phyloP scores from a whole-genome alignment of 352 stramenopile species.

The Pythium pyrilobum region DNA sequence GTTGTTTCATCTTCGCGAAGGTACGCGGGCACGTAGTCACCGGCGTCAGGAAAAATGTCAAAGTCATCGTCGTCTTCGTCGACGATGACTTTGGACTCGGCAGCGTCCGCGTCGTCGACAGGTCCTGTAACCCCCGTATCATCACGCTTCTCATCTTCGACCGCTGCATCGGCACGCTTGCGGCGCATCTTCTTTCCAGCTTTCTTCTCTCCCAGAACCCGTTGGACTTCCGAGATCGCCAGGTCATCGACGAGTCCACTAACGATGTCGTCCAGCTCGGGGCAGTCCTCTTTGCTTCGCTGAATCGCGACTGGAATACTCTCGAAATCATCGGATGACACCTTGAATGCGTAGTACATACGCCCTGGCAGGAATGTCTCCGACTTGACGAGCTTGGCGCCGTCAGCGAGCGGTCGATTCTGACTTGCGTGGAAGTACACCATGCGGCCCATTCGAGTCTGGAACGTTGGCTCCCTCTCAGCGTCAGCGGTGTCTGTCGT shows the following conservation, averaged over 20 bases:
- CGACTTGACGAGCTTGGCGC: constrained; percentile 26
- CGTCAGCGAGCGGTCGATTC: constrained; percentile 14
- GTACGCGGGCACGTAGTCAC: constrained; percentile 68
- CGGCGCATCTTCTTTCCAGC: constrained; percentile 10
- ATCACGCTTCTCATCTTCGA: not conserved
- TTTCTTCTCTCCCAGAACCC: constrained; percentile 36
- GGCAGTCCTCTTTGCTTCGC: constrained; percentile 69
- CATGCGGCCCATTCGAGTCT: constrained; percentile 46
- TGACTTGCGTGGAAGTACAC: constrained; percentile 67
- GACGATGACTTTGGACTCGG: no score
- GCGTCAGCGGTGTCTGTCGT: not conserved
- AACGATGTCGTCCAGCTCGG: constrained; percentile 47
- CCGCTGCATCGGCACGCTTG: constrained; percentile 16
- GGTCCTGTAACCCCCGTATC: no score
- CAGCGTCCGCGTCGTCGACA: no score
- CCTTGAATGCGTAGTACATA: constrained; percentile 74
- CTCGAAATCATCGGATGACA: constrained; percentile 31
- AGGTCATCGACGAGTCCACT: constrained; percentile 45
- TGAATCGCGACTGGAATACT: constrained; percentile 61
- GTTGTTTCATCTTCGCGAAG: constrained; percentile 24
- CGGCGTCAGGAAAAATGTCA: constrained; percentile 72
- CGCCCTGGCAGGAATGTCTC: constrained; percentile 66
- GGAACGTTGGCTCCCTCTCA: constrained; percentile 37
- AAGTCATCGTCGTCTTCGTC: constrained; percentile 42
- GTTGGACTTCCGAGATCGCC: constrained; percentile 36